Evolutionary conservation across 2,329 filamentous ascomycete species (phyloP).

Genomic region (Leptosphaerulina australis): DNA sequence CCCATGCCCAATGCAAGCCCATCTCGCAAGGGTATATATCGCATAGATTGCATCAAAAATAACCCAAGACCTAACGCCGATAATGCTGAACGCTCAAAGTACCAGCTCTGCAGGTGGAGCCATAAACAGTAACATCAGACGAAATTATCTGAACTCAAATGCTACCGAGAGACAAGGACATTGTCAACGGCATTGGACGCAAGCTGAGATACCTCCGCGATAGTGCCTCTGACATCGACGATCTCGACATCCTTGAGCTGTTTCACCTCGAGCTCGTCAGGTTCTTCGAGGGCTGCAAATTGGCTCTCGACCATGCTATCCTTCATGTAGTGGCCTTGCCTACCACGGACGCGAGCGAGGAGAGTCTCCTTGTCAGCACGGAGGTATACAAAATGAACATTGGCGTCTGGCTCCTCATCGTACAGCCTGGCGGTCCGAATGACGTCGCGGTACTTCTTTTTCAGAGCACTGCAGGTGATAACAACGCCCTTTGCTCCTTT

Average conservation of each 20-base stretch:
- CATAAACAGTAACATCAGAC: constrained; percentile 1
- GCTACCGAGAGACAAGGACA: constrained; percentile 26
- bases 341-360: constrained; percentile 72
- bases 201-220: constrained; percentile 49
- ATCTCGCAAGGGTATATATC: constrained; percentile 11
- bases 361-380: constrained; percentile 77
- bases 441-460: constrained; percentile 91
- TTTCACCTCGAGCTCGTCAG: constrained; percentile 67
- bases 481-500: constrained; percentile 69
- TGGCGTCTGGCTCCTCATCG: constrained; percentile 52
- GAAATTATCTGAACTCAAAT: neutral
- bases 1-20: constrained; percentile 11
- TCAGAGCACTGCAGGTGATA: constrained; percentile 92
- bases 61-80: constrained; percentile 15
- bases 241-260: constrained; percentile 52
- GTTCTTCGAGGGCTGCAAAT: constrained; percentile 84
- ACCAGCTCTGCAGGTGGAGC: constrained; percentile 1
- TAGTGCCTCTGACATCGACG: constrained; percentile 54
- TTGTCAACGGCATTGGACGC: constrained; percentile 49
- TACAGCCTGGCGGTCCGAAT: constrained; percentile 58
- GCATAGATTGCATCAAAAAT: constrained; percentile 18
- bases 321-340: constrained; percentile 93
- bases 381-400: constrained; percentile 90
- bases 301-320: constrained; percentile 94
- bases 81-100: constrained; percentile 18